phyloP scores from a whole-genome alignment of 2,329 filamentous ascomycete species.

The Arachnopeziza araneosa region DNA sequence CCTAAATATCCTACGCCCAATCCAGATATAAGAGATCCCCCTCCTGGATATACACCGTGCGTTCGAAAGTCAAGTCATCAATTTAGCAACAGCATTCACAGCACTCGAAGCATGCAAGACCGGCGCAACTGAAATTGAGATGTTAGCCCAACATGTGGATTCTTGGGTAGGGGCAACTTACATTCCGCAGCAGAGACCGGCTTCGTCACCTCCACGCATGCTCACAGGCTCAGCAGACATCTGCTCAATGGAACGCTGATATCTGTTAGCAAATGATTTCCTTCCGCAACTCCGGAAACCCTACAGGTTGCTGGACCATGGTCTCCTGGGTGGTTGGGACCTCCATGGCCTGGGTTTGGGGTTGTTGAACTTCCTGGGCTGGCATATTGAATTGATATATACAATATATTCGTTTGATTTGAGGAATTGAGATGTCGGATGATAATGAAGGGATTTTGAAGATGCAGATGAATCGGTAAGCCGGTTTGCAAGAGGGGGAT shows the following conservation, averaged over 20 bases:
- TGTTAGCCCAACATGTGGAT: conserved; percentile 1
- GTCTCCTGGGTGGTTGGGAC: conserved; percentile 5
- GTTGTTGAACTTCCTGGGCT: conserved; percentile 26
- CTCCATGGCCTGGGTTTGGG: conserved; percentile 26
- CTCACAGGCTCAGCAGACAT: conserved; percentile 26
- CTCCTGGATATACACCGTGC: too few relatives aligned
- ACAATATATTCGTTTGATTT: not conserved
- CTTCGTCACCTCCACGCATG: conserved; percentile 25
- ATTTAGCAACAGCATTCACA: conserved; percentile 28
- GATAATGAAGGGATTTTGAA: not conserved
- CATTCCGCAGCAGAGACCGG: conserved; percentile 26
- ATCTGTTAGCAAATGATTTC: conserved; percentile 30
- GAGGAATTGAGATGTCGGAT: not conserved
- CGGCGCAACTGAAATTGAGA: conserved; percentile 21
- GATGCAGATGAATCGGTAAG: not conserved
- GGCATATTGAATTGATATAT: conserved; percentile 21
- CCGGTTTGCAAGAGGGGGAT: not conserved
- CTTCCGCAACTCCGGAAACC: conserved; percentile 11
- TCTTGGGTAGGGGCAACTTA: conserved; percentile 13
- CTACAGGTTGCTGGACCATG: conserved; percentile 23
- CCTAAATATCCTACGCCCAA: too few relatives aligned
- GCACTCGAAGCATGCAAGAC: conserved; percentile 28
- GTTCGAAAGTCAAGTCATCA: too few relatives aligned
- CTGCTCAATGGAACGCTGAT: conserved; percentile 21
- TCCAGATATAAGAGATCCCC: too few relatives aligned